A percentile compares a stretch with the other conserved stretches of the same genome.
These are phyloP conservation scores for Boletellus sp. DNA, from an alignment of 768 basidiomycete species.

Conservation along the genomic window DNA sequence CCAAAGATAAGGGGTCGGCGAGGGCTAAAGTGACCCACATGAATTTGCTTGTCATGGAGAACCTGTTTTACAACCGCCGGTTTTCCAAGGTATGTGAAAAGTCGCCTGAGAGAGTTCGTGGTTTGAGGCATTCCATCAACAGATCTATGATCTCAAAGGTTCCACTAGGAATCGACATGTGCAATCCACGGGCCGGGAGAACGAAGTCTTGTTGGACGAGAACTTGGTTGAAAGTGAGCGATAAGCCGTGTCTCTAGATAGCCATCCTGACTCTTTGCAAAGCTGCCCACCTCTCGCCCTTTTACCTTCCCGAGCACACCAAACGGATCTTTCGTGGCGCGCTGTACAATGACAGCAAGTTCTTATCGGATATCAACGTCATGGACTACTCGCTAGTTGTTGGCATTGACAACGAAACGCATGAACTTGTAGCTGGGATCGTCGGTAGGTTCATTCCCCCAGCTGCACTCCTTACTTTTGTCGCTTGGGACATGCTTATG, in stretches of 20 bases:
- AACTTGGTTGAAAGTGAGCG: slow-evolving; percentile 85
- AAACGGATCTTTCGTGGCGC: slow-evolving; percentile 90
- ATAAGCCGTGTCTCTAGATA: neutral
- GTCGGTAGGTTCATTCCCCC: slow-evolving; percentile 62
- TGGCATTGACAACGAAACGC: slow-evolving; percentile 84
- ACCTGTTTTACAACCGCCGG: slow-evolving; percentile 87
- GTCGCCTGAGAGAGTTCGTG: neutral
- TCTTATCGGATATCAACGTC: slow-evolving; percentile 89
- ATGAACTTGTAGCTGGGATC: slow-evolving; percentile 94
- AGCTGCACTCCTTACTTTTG: neutral
- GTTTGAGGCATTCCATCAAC: neutral
- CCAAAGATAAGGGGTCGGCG: slow-evolving; percentile 56
- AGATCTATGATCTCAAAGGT: slow-evolving; percentile 98
- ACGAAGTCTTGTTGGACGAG: slow-evolving; percentile 94
- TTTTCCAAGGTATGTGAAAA: slow-evolving; percentile 69
- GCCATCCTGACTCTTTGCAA: slow-evolving; percentile 9
- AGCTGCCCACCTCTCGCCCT: slow-evolving; percentile 85
- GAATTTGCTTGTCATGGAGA: slow-evolving; percentile 98
- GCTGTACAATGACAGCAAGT: slow-evolving; percentile 92
- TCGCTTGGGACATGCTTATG: slow-evolving; percentile 7
- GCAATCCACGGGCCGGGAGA: slow-evolving; percentile 82
- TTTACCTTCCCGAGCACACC: slow-evolving; percentile 94
- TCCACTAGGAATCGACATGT: slow-evolving; percentile 93
- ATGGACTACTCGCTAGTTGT: slow-evolving; percentile 98
- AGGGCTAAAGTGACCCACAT: slow-evolving; percentile 83